These are phyloP conservation scores for Sutorius eximius DNA, from an alignment of 1,284 basidiomycete genomes.

Conservation along the genomic window DNA sequence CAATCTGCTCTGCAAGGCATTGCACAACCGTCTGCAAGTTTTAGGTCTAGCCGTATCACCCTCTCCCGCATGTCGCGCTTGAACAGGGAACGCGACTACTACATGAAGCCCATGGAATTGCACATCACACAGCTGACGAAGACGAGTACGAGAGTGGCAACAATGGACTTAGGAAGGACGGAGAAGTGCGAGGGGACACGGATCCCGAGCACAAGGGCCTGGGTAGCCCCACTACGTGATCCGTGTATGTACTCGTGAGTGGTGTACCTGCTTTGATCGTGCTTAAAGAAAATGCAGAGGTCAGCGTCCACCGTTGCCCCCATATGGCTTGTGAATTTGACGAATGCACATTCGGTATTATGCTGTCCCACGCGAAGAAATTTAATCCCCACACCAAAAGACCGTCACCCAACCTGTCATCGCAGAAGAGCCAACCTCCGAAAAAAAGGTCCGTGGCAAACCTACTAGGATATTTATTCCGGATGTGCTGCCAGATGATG, in stretches of 20 bases:
- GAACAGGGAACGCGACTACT: background rate
- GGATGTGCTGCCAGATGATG: slow-evolving; percentile 18
- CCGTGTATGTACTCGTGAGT: background rate
- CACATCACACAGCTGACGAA: slow-evolving; percentile 23
- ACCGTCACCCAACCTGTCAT: too few relatives aligned
- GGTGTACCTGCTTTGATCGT: background rate
- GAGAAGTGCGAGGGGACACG: background rate
- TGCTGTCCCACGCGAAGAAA: too few relatives aligned
- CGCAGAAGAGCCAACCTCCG: background rate
- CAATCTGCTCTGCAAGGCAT: slow-evolving; percentile 3
- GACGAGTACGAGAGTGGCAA: background rate
- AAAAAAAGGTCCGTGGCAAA: background rate
- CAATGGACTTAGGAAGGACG: background rate
- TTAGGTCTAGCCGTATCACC: background rate
- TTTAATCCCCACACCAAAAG: background rate
- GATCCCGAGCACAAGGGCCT: background rate
- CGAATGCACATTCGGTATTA: too few relatives aligned
- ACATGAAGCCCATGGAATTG: slow-evolving; percentile 14
- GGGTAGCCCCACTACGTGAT: background rate
- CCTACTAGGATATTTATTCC: slow-evolving; percentile 16
- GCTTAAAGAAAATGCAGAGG: background rate
- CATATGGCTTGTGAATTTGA: too few relatives aligned
- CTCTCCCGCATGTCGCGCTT: background rate
- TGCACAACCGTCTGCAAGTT: background rate
- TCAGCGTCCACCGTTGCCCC: too few relatives aligned